These are phyloP conservation scores for Sistotremastrum suecicum DNA, from an alignment of 768 basidiomycete genomes.

Conservation along the genomic window DNA sequence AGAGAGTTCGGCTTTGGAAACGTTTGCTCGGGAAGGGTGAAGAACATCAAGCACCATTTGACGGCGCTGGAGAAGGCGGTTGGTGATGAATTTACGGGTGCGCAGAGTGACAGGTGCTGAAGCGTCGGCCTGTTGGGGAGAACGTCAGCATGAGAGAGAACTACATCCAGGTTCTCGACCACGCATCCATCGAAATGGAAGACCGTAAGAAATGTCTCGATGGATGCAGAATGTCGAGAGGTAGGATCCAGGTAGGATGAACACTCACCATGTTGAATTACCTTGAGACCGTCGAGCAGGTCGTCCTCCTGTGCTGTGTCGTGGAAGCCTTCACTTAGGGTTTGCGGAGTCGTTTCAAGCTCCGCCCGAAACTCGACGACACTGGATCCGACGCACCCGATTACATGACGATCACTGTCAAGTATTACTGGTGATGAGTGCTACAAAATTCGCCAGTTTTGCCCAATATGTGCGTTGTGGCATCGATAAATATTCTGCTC, in stretches of 20 bases:
- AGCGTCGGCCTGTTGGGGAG: conserved; percentile 47
- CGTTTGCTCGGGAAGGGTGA: conserved; percentile 91
- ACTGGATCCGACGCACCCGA: too few species aligned
- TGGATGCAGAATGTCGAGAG: neutral
- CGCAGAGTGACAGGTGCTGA: conserved; percentile 87
- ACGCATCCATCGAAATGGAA: conserved; percentile 18
- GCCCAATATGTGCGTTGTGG: conserved; percentile 39
- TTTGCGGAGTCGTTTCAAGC: neutral
- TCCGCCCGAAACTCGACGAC: neutral
- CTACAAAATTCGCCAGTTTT: conserved; percentile 33
- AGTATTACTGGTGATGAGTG: conserved; percentile 14
- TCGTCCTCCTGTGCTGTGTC: conserved; percentile 1
- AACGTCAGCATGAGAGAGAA: conserved; percentile 5
- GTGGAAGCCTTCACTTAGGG: neutral
- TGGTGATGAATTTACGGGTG: conserved; percentile 98
- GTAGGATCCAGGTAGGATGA: neutral
- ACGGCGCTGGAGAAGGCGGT: conserved; percentile 89
- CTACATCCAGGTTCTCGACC: conserved; percentile 16
- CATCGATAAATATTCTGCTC: neutral
- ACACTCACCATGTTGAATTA: conserved; percentile 12
- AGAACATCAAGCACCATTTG: conserved; percentile 93
- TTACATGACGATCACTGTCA: too few species aligned
- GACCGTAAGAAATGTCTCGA: neutral
- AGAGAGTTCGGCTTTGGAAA: conserved; percentile 80
- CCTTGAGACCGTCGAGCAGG: neutral